Conservation (phyloP, 2,329 filamentous ascomycete species). For the Nothomitra cinnamomea region DNA sequence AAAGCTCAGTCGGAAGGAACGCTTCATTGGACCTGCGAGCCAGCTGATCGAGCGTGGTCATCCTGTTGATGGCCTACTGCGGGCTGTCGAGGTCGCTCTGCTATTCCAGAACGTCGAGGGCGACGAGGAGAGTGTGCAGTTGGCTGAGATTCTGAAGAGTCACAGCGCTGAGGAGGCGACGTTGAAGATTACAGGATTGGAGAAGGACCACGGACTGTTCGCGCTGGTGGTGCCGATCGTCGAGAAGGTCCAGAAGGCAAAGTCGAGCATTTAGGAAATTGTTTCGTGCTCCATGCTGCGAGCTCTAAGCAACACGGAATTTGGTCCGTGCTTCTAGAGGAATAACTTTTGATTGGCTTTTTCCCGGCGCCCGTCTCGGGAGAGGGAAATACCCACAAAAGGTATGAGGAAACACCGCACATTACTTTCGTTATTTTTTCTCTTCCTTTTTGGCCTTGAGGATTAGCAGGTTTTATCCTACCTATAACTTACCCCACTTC, state of each 20-base stretch:
- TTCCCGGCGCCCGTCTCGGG: too few species aligned
- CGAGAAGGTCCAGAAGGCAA: conserved; percentile 52
- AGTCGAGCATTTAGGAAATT: conserved; percentile 1
- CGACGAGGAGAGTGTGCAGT: conserved; percentile 74
- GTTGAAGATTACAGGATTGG: conserved; percentile 64
- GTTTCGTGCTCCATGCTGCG: background rate
- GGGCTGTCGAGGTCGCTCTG: conserved; percentile 78
- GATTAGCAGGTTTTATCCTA: too few species aligned
- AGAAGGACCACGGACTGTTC: conserved; percentile 61
- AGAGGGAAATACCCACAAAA: too few species aligned
- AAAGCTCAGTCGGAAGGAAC: conserved; percentile 88
- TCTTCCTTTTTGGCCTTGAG: too few species aligned
- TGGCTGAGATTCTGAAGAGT: conserved; percentile 70
- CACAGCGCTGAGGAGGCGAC: conserved; percentile 59
- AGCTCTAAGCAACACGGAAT: background rate
- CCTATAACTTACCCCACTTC: too few species aligned
- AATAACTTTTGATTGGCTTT: too few species aligned
- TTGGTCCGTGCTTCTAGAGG: background rate
- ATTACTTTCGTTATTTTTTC: too few species aligned
- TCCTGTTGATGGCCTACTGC: conserved; percentile 56
- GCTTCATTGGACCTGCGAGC: conserved; percentile 81
- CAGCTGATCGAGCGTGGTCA: conserved; percentile 72
- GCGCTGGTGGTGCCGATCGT: conserved; percentile 60
- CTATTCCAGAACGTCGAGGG: conserved; percentile 89
- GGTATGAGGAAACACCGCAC: too few species aligned